Evolutionary conservation across 2,329 filamentous ascomycete species (phyloP).

Genomic region (Thelonectria discophora): DNA sequence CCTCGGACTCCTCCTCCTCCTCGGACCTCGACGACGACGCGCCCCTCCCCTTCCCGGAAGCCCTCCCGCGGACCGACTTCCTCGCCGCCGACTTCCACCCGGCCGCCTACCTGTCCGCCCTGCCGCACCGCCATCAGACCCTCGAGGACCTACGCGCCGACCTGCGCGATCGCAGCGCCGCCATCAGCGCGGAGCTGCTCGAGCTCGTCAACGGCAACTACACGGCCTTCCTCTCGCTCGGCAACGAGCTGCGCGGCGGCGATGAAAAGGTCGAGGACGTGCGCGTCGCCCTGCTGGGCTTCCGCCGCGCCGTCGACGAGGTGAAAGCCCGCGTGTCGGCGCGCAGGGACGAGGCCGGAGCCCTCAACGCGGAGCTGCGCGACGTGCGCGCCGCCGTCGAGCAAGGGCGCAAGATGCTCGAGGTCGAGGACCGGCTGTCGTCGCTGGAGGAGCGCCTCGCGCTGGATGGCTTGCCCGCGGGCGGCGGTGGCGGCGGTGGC

Average conservation of each 20-base stretch:
- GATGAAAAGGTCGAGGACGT: slow-evolving; percentile 93
- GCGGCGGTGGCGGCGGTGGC: slow-evolving; percentile 33
- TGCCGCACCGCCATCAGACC: slow-evolving; percentile 90
- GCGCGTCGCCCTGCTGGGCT: slow-evolving; percentile 84
- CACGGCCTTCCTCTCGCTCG: slow-evolving; percentile 86
- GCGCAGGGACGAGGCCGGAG: slow-evolving; percentile 69
- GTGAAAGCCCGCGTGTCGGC: slow-evolving; percentile 72
- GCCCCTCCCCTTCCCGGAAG: slow-evolving; percentile 86
- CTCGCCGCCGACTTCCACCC: slow-evolving; percentile 80
- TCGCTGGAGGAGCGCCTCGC: slow-evolving; percentile 71
- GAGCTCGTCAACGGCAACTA: slow-evolving; percentile 97
- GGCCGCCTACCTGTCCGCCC: slow-evolving; percentile 79
- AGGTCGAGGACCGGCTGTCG: slow-evolving; percentile 69
- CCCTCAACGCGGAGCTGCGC: slow-evolving; percentile 72
- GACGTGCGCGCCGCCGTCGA: slow-evolving; percentile 71
- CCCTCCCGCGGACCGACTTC: slow-evolving; percentile 85
- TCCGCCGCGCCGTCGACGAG: slow-evolving; percentile 81
- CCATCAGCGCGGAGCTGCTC: slow-evolving; percentile 85
- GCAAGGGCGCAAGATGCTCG: slow-evolving; percentile 68
- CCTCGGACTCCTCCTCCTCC: slow-evolving; percentile 47
- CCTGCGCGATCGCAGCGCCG: slow-evolving; percentile 79
- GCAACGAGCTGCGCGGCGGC: slow-evolving; percentile 82
- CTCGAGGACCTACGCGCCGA: slow-evolving; percentile 92
- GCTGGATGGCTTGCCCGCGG: slow-evolving; percentile 53
- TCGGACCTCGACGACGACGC: slow-evolving; percentile 63